Evolutionary conservation across 257 asterid species (phyloP), one percentile per base, ranked within the genome.

Genomic region (Fraxinus americana): DNA sequence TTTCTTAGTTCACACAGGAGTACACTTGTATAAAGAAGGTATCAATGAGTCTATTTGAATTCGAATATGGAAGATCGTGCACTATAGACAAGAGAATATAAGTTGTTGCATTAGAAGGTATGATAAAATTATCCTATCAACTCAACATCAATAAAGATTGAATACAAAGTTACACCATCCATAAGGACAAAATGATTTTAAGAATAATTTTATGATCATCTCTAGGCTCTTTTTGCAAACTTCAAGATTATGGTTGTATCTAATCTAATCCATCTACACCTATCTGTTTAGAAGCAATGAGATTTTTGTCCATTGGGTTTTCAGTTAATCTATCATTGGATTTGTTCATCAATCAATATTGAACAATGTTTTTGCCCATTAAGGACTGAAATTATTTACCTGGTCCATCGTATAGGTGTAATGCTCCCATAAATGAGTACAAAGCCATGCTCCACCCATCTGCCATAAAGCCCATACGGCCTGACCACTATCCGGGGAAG

Each of bases 401-500:
- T 81, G 87, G 83, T 92, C 92, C 90, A 88, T 73, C 67, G 97
- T 91, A 71, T 85, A 91, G 39, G 91, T 84, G 61, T 91, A 92
- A 80, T 91, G 96, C 82, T 92, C 98, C 94, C 94, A 92, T 32
- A 92, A 75, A 86, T 92, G 98, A 30, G 97, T 90, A 75, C 88
- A 88, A 57, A 91, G 91, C 98, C 98, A 92, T 10, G 96, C 92
- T 80, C 97, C 98, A 29, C 97, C 96, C 98, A 92, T 91, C 79
- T 72, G 97, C 98, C 98, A 92, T 69, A 85, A 57, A 61, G 98
- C 91, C 91, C 92, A 92, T 76, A 85, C 87, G 1, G 95, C 88
- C 45, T 87, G 71, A 43, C 96, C 94, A 16, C 74, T 77, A 79
- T 91, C 90, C 0, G 97, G 92, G 6, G 97, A 88, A 52, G 98